Base-by-base conservation (phyloP, 1,284 basidiomycete species). In the Cutaneotrichosporon dermatis region DNA sequence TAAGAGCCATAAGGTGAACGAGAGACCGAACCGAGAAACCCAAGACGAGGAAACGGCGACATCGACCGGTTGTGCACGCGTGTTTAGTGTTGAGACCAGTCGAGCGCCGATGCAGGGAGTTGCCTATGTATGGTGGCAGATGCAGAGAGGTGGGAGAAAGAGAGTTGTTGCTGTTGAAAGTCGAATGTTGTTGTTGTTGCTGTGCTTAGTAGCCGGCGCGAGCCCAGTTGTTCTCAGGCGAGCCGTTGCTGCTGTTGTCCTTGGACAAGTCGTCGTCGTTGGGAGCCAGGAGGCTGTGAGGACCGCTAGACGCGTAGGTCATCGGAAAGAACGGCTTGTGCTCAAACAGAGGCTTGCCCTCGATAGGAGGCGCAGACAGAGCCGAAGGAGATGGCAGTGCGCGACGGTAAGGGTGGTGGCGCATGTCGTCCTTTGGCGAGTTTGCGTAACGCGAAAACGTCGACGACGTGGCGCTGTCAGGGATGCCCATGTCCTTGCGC, bases 261-360 rank as follows among this genome's bases (percentile, higher is more conserved):
- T 59, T 59, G 51, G 35, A 43, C 53, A 62, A 39, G 48, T 60
- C 61, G 35, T 60, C 58, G 33, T 51, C 59, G 48, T 39, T 59
- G 16, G 57, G 60, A 1, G 54, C 52, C 34, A 58, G 51, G 10
- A 60, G 42, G 33, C 42, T 34, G 46, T 59, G 48, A 7, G 41
- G 49, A 5, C 54, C 44, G 13, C 25, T 25, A 25, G 25, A 25
- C 25, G 34, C 55, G 48, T 72, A 74, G 6, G 72, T 67, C 66
- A 72, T 69, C 12, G 67, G 66, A 55, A 74, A 75, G 11, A 70
- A 58, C 4, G 74, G 72, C 60, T 70, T 71, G 40, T 64, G 65
- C 41, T 73, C 69, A 3, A 58, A 57, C 6, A 54, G 52, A 4
- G 42, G 33, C 33, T 33, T 33, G 37, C 41, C 41, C 15, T 51